Percentiles rank a stretch among this genome's conserved stretches.
Evolutionary conservation across 2,329 filamentous ascomycete genomes (phyloP).

Genomic region (Cercospora nicotianae): DNA sequence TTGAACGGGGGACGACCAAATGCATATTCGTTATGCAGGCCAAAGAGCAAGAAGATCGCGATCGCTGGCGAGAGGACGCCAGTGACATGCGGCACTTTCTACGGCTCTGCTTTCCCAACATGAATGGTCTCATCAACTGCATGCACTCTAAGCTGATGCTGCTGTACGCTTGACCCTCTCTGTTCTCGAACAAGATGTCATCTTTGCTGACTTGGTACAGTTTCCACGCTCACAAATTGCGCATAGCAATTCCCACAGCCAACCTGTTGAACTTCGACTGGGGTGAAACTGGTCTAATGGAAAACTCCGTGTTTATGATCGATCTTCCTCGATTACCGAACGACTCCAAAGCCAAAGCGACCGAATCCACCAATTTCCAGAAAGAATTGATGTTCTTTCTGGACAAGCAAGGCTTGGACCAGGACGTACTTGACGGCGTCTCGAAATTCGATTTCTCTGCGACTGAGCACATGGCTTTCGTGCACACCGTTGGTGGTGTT

Average conservation of each 20-base stretch:
- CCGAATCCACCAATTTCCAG: slow-evolving; percentile 59
- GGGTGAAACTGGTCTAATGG: slow-evolving; percentile 81
- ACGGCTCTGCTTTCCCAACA: slow-evolving; percentile 74
- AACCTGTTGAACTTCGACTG: slow-evolving; percentile 87
- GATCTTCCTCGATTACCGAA: slow-evolving; percentile 68
- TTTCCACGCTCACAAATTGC: slow-evolving; percentile 69
- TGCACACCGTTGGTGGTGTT: slow-evolving; percentile 67
- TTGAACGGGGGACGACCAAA: slow-evolving; percentile 59
- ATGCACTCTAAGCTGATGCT: slow-evolving; percentile 97
- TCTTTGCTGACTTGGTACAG: neutral
- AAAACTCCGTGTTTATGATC: slow-evolving; percentile 90
- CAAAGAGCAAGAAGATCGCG: slow-evolving; percentile 46
- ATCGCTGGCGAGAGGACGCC: slow-evolving; percentile 34
- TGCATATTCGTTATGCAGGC: slow-evolving; percentile 62
- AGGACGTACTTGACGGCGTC: slow-evolving; percentile 66
- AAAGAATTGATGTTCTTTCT: slow-evolving; percentile 72
- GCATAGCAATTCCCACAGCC: slow-evolving; percentile 81
- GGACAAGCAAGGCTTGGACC: slow-evolving; percentile 63
- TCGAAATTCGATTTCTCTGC: slow-evolving; percentile 77
- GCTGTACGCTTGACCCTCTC: slow-evolving; percentile 43
- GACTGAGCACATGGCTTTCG: slow-evolving; percentile 72
- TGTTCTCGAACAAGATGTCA: neutral
- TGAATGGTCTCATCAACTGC: slow-evolving; percentile 67
- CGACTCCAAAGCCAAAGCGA: slow-evolving; percentile 29
- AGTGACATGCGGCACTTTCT: slow-evolving; percentile 46